Base-by-base conservation (phyloP, 352 stramenopile genomes). In the Globisporangium middletonii region DNA sequence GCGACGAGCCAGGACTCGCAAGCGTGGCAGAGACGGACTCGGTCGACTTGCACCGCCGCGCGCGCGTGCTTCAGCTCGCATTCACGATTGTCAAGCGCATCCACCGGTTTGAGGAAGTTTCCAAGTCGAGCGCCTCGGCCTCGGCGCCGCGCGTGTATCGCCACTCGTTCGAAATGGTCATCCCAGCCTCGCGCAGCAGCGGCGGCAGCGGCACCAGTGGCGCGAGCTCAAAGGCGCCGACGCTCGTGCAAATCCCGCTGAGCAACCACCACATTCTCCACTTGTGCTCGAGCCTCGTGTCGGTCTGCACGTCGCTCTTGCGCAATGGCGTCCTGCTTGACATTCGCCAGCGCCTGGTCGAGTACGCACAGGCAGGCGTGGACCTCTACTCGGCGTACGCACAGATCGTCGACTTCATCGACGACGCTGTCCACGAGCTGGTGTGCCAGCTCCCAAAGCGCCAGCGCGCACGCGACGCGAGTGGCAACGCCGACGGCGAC, bases 131-230 rank as follows among this genome's bases (percentile, higher is more conserved):
- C 11, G 63, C 60, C 45, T 33, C 47, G 27, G 18, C 48, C 1
- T n/a, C 50, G 28, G 23, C 43, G 27, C 51, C 51, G 38, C 47
- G 60, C 23, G 71, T 84, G 33, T 77, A 77, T 57, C 73, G 75
- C 27, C 75, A 85, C 50, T 85, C 75, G 53, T 85, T 85, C 30
- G 75, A 83, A 43, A 85, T 85, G 73, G 67, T 85, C 43, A 81
- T 63, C 19, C 54, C 73, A 42, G 66, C 71, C 4, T 44, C 53
- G 11, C 23, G n/a, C 4, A 42, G 33, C 52, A 18, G 54, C 47
- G 0, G 48, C 19, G 18, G 15, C 13, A 45, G 41, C 35, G 35
- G 23, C 33, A 38, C 1, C 33, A 12, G 5, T 38, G 33, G 35
- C 4, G 60, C 47, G 19, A 53, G 55, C 13, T 44, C 33, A n/a